Evolutionary conservation across 169 alveolate genomes (phyloP).

Genomic region (Eimeria tenella): DNA sequence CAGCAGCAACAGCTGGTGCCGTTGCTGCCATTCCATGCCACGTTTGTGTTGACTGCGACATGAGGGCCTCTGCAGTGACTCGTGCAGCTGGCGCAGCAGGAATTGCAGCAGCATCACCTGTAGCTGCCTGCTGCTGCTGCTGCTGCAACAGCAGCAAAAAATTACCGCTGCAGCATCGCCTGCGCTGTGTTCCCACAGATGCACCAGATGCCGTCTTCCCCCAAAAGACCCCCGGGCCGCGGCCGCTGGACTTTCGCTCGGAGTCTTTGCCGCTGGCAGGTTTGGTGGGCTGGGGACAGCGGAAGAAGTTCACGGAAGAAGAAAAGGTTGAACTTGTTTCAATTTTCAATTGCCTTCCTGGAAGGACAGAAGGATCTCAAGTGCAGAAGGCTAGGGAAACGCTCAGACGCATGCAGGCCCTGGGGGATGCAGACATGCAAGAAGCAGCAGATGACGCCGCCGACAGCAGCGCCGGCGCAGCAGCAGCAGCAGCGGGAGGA

Average conservation of each 20-base stretch:
- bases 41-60: no score
- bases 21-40: no score
- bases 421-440: background rate
- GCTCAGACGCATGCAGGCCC: background rate
- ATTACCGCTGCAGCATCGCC: background rate
- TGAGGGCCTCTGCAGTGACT: background rate
- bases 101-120: background rate
- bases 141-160: background rate
- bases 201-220: slow-evolving; percentile 12
- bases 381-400: background rate
- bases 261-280: slow-evolving; percentile 32
- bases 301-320: slow-evolving; percentile 20
- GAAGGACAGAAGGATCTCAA: slow-evolving; percentile 8
- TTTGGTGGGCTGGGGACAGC: background rate
- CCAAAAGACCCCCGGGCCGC: background rate
- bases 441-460: background rate
- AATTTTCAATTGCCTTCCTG: background rate
- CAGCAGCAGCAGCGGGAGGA: background rate
- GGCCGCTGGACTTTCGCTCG: slow-evolving; percentile 11
- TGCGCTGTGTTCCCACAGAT: slow-evolving; percentile 10
- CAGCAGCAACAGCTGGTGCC: no score
- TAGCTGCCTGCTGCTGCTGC: background rate
- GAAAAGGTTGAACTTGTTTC: background rate
- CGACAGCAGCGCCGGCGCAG: background rate
- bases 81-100: background rate